phyloP scores from a whole-genome alignment of 1,139 yeast genomes.

The Hemisphaericaspora subhashii region DNA sequence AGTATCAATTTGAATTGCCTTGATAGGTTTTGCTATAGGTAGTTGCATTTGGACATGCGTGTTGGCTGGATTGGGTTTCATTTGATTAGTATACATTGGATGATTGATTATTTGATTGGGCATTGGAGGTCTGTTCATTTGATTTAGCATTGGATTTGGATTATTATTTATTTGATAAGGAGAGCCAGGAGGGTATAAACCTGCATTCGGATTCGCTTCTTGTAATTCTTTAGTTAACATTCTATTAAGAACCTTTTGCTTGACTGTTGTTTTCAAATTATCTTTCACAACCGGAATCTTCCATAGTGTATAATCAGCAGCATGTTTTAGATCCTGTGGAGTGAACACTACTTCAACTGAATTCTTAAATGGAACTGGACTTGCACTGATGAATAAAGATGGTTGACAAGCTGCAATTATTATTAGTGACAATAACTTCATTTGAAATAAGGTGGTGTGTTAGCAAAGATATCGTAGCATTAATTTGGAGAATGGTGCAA shows the following conservation, averaged over 20 bases:
- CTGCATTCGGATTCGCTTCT: constrained; percentile 40
- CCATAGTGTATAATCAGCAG: constrained; percentile 21
- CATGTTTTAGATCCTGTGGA: constrained; percentile 24
- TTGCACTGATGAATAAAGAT: constrained; percentile 21
- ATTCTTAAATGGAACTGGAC: constrained; percentile 15
- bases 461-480: no score
- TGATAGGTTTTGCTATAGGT: constrained; percentile 1
- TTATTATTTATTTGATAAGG: background rate
- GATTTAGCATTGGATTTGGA: background rate
- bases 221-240: constrained; percentile 16
- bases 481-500: background rate
- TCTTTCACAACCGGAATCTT: constrained; percentile 23
- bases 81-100: background rate
- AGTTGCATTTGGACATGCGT: background rate
- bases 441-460: background rate
- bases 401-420: constrained; percentile 34
- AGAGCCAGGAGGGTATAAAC: constrained; percentile 82
- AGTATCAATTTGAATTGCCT: constrained; percentile 9
- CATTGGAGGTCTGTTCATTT: background rate
- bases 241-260: constrained; percentile 24
- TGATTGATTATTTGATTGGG: background rate
- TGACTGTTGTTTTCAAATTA: constrained; percentile 35
- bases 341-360: constrained; percentile 26
- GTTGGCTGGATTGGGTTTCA: background rate
- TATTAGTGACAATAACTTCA: background rate